These are phyloP conservation scores for Botrytis deweyae DNA, from an alignment of 2,329 filamentous ascomycete species.

Conservation along the genomic window DNA sequence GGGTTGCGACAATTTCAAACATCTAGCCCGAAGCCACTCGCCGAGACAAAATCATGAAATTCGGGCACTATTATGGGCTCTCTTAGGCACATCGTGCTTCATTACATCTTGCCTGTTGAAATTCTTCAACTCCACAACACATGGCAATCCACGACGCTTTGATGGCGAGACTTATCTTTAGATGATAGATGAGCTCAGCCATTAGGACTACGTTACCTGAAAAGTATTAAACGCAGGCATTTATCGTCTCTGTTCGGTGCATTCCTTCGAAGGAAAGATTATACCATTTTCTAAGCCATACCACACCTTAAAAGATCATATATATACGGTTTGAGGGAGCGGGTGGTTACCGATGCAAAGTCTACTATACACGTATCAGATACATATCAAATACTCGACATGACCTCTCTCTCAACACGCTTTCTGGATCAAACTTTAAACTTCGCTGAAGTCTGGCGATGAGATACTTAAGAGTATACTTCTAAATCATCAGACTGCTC, in stretches of 20 bases:
- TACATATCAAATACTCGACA: neutral
- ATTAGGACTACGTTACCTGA: neutral
- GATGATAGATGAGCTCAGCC: neutral
- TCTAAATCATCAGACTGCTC: neutral
- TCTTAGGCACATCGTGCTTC: neutral
- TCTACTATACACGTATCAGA: neutral
- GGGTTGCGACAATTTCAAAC: conserved; percentile 10
- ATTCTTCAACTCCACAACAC: neutral
- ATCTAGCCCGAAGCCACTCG: neutral
- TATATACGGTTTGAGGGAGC: neutral
- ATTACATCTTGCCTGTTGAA: neutral
- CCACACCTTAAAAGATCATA: neutral
- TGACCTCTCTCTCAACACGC: neutral
- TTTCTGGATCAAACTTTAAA: neutral
- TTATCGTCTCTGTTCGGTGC: too few relatives aligned
- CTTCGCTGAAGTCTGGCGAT: rapidly evolving
- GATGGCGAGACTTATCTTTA: neutral
- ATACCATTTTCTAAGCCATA: neutral
- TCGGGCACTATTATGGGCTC: neutral
- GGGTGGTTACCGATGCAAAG: neutral
- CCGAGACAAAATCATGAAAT: neutral
- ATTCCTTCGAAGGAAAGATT: neutral
- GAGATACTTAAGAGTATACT: neutral
- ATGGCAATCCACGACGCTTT: neutral
- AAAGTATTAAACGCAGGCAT: neutral